Evolutionary conservation across 495 filamentous ascomycete species (phyloP).

Genomic region (Saxophila tyrrhenica): DNA sequence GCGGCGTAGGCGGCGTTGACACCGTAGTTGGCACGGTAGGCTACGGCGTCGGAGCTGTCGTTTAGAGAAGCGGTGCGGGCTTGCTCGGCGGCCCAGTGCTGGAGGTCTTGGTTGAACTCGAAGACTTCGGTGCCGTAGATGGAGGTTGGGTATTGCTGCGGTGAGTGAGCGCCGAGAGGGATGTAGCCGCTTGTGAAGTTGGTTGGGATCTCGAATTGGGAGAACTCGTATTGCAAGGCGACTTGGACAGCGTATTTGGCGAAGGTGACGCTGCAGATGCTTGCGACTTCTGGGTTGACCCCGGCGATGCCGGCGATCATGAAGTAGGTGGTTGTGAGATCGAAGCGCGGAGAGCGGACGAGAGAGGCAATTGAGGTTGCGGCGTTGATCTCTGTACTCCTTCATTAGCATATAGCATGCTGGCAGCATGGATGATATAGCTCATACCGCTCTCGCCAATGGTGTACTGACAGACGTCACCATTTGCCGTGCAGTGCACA

Average conservation of each 20-base stretch:
- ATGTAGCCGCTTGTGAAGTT: slow-evolving; percentile 60
- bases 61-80: slow-evolving; percentile 45
- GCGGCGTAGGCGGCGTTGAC: slow-evolving; percentile 33
- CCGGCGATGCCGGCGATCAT: slow-evolving; percentile 62
- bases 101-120: slow-evolving; percentile 54
- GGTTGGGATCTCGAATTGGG: slow-evolving; percentile 53
- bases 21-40: slow-evolving; percentile 50
- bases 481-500: slow-evolving; percentile 49
- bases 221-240: slow-evolving; percentile 63
- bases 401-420: slow-evolving; percentile 30
- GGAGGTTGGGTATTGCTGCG: slow-evolving; percentile 47
- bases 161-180: slow-evolving; percentile 42
- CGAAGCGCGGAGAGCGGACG: slow-evolving; percentile 48
- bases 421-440: no score
- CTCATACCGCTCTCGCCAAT: slow-evolving; percentile 33
- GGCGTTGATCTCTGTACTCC: slow-evolving; percentile 48
- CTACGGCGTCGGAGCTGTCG: slow-evolving; percentile 40
- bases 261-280: slow-evolving; percentile 52
- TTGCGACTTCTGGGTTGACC: slow-evolving; percentile 54
- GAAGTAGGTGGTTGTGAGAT: slow-evolving; percentile 59
- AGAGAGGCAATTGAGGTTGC: slow-evolving; percentile 50
- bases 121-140: slow-evolving; percentile 72
- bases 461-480: slow-evolving; percentile 50
- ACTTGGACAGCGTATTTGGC: slow-evolving; percentile 60
- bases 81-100: slow-evolving; percentile 43